phyloP scores from a whole-genome alignment of 192 early-diverging fungal species.

The Coemansia nantahalensis region DNA sequence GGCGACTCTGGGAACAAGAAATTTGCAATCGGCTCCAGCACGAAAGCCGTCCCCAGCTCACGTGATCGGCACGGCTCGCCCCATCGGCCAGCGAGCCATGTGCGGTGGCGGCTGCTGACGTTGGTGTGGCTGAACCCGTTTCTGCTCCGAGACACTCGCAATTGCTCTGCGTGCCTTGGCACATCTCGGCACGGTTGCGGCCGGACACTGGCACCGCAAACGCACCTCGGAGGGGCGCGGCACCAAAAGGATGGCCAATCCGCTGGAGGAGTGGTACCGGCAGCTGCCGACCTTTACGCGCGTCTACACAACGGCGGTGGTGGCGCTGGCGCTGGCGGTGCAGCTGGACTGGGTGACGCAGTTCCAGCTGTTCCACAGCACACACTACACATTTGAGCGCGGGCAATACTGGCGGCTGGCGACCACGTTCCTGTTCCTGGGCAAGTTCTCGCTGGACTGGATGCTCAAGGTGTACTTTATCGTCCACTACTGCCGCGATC shows the following conservation, averaged over 20 bases:
- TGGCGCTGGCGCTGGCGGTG: slow-evolving; percentile 74
- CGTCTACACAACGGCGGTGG: slow-evolving; percentile 78
- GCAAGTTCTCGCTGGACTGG: slow-evolving; percentile 85
- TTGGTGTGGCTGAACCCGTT: no score
- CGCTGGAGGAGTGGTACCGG: slow-evolving; percentile 85
- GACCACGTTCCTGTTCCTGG: slow-evolving; percentile 94
- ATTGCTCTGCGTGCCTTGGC: no score
- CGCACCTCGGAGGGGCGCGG: no score
- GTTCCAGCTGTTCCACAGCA: slow-evolving; percentile 81
- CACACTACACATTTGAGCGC: slow-evolving; percentile 63
- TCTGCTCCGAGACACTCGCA: no score
- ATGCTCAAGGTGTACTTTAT: slow-evolving; percentile 92
- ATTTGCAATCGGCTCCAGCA: no score
- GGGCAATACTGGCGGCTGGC: slow-evolving; percentile 90
- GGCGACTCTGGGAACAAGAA: no score
- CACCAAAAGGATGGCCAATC: slow-evolving; percentile 14
- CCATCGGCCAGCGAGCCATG: no score
- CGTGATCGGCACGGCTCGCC: no score
- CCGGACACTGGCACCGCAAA: no score
- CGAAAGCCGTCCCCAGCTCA: no score
- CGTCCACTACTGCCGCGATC: slow-evolving; percentile 80
- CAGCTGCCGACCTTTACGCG: slow-evolving; percentile 86
- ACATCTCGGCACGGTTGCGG: no score
- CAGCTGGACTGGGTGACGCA: slow-evolving; percentile 81
- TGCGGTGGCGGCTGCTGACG: no score